phyloP scores from a whole-genome alignment of 345 rosid species.

The Alliaria petiolata region DNA sequence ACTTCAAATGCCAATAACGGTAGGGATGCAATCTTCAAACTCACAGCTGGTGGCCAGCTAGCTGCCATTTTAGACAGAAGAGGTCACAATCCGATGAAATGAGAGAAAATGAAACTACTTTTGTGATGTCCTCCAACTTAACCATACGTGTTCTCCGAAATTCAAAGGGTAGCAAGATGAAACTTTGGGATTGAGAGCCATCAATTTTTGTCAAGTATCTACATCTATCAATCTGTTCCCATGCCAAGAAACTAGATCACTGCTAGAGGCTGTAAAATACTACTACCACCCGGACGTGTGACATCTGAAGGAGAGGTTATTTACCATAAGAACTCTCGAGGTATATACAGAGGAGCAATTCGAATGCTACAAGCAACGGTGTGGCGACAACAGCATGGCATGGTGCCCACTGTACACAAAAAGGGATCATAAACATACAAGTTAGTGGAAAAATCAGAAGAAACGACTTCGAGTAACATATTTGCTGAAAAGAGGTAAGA shows the following conservation, averaged over 20 bases:
- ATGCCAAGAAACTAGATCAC: not conserved
- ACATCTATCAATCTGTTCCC: not conserved
- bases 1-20: constrained; percentile 79
- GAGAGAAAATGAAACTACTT: not conserved
- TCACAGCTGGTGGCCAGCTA: constrained; percentile 57
- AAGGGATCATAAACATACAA: not conserved
- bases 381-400: constrained; percentile 95
- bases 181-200: not conserved
- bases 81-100: no score
- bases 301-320: constrained; percentile 1
- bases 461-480: not conserved
- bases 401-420: constrained; percentile 93
- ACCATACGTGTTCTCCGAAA: no score
- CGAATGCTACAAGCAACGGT: constrained; percentile 91
- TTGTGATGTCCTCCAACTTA: no score
- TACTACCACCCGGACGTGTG: no score
- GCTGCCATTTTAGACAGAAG: constrained; percentile 21
- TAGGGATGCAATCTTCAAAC: constrained; percentile 86
- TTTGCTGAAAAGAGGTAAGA: constrained; percentile 1
- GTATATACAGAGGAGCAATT: constrained; percentile 93
- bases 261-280: no score
- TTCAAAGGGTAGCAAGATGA: constrained; percentile 1
- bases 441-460: not conserved
- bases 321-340: constrained; percentile 83
- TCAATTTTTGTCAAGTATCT: not conserved